Evolutionary conservation across 2,329 filamentous ascomycete species (phyloP).

Genomic region (Scorias spongiosa): DNA sequence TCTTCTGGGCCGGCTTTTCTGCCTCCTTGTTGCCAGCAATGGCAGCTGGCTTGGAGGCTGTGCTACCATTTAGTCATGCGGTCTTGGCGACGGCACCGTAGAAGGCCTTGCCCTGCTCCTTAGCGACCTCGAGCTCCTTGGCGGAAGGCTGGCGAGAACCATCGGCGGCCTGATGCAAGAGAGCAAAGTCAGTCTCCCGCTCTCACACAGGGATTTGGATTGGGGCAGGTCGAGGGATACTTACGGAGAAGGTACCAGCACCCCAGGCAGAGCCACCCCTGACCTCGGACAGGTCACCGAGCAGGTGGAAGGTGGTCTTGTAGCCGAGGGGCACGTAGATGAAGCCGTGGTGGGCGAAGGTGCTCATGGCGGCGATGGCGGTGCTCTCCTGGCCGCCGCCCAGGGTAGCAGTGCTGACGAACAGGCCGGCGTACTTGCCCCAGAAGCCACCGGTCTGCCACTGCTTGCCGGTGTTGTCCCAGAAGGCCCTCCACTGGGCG

Average conservation of each 20-base stretch:
- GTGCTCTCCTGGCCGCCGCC: conserved; percentile 94
- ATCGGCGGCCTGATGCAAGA: conserved; percentile 38
- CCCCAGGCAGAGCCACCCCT: conserved; percentile 87
- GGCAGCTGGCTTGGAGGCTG: conserved; percentile 15
- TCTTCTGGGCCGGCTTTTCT: neutral
- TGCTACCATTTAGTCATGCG: conserved; percentile 61
- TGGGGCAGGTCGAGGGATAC: conserved; percentile 9
- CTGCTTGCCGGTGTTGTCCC: conserved; percentile 54
- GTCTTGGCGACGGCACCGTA: conserved; percentile 61
- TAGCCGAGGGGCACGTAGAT: conserved; percentile 94
- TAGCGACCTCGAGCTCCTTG: conserved; percentile 66
- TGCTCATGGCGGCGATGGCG: conserved; percentile 64
- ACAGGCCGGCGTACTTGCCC: conserved; percentile 84
- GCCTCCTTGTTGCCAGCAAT: conserved; percentile 2
- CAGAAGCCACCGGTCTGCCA: conserved; percentile 60
- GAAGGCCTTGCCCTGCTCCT: conserved; percentile 72
- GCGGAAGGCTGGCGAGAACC: conserved; percentile 67
- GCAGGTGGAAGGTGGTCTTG: conserved; percentile 55
- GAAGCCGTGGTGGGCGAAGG: conserved; percentile 82
- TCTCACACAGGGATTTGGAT: neutral
- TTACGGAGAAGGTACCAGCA: conserved; percentile 70
- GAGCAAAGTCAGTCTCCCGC: conserved; percentile 1
- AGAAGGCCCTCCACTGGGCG: conserved; percentile 85
- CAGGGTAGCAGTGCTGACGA: conserved; percentile 68
- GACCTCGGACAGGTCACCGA: conserved; percentile 61